These are phyloP conservation scores for Chamaecyparis obtusa DNA, from an alignment of 75 land plant species.

Conservation along the genomic window DNA sequence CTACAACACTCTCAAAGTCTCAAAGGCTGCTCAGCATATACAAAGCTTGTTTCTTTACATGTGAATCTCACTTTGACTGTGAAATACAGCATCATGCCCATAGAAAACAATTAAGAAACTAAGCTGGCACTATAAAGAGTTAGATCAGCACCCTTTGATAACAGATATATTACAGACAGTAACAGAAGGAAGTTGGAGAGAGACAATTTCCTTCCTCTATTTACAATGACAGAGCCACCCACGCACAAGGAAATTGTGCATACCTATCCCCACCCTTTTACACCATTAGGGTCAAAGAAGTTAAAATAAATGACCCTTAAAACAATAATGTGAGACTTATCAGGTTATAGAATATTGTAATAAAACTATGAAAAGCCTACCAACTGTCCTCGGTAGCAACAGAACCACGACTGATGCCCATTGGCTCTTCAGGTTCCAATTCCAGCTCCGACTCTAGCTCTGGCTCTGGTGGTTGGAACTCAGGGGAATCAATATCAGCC, in stretches of 20 bases:
- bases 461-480: conserved; percentile 66
- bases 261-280: neutral
- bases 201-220: conserved; percentile 8
- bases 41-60: neutral
- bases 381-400: conserved; percentile 38
- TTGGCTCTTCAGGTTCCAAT: conserved; percentile 19
- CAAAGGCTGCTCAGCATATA: neutral
- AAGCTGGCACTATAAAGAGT: neutral
- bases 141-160: neutral
- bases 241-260: neutral
- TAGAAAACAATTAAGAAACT: neutral
- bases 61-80: neutral
- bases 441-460: conserved; percentile 69
- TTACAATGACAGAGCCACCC: conserved; percentile 10
- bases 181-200: conserved; percentile 1
- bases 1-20: neutral
- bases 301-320: neutral
- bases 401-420: neutral
- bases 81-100: neutral
- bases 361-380: neutral
- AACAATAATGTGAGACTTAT: neutral
- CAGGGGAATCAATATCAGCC: conserved; percentile 77
- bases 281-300: neutral
- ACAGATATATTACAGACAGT: conserved; percentile 4
- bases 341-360: neutral